These are phyloP conservation scores for Agarophyton chilense DNA, from an alignment of 23 red algal species.

Conservation along the genomic window DNA sequence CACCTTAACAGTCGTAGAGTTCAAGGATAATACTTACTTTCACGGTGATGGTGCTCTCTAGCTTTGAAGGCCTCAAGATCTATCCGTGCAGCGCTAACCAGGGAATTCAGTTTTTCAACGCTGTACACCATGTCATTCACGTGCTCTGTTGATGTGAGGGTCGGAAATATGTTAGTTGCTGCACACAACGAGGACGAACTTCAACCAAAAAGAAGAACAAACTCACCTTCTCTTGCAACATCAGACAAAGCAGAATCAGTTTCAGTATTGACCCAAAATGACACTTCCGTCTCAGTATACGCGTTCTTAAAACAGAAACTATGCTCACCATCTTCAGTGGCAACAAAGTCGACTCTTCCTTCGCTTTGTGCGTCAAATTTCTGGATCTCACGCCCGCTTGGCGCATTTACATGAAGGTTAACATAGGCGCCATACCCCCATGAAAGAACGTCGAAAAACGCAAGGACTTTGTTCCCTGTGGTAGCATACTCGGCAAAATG, in stretches of 20 bases:
- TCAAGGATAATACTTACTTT: slow-evolving; percentile 44
- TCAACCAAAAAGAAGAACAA: not conserved
- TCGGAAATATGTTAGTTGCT: not conserved
- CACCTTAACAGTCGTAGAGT: not conserved
- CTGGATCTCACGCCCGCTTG: slow-evolving; percentile 64
- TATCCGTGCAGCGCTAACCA: slow-evolving; percentile 78
- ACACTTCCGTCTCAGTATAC: slow-evolving; percentile 79
- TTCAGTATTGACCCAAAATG: slow-evolving; percentile 86
- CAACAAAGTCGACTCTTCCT: slow-evolving; percentile 78
- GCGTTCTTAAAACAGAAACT: slow-evolving; percentile 84
- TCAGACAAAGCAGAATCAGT: slow-evolving; percentile 73
- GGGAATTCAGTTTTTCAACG: slow-evolving; percentile 79
- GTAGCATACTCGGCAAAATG: not conserved
- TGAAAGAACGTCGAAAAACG: slow-evolving; percentile 85
- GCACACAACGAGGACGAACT: too few relatives aligned
- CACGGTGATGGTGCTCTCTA: slow-evolving; percentile 71
- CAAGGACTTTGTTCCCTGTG: slow-evolving; percentile 78
- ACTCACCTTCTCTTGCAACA: slow-evolving; percentile 80
- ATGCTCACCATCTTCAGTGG: slow-evolving; percentile 83
- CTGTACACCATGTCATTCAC: slow-evolving; percentile 88
- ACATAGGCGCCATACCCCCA: slow-evolving; percentile 92
- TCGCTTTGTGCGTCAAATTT: slow-evolving; percentile 81
- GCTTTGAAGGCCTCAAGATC: slow-evolving; percentile 84
- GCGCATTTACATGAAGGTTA: slow-evolving; percentile 68
- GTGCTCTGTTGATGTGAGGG: slow-evolving; percentile 48